phyloP scores from a whole-genome alignment of 148 eudicot species.

The Vaccinium myrtillus region DNA sequence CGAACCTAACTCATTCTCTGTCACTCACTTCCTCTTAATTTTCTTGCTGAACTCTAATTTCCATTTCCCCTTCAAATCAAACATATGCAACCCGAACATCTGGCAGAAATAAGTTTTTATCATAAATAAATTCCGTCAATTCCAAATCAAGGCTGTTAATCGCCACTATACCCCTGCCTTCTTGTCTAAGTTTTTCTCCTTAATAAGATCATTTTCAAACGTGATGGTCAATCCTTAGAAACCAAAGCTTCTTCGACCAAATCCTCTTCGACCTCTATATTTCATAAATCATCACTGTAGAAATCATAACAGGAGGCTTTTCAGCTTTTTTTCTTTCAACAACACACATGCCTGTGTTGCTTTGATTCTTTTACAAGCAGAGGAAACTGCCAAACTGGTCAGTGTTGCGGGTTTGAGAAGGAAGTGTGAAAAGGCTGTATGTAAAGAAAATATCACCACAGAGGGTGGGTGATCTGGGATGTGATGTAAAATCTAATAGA shows the following conservation, averaged over 20 bases:
- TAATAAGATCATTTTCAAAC: background rate
- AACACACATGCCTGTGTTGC: background rate
- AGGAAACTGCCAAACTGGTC: background rate
- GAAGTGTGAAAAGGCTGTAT: background rate
- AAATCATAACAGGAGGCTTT: background rate
- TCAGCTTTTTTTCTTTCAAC: background rate
- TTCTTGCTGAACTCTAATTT: background rate
- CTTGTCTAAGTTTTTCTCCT: background rate
- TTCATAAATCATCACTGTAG: background rate
- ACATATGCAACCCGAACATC: background rate
- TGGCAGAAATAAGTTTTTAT: background rate
- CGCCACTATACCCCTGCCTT: background rate
- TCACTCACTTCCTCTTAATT: background rate
- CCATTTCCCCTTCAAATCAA: background rate
- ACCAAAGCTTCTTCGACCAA: background rate
- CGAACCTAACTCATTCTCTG: background rate
- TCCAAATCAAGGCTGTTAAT: background rate
- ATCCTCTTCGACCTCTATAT: background rate
- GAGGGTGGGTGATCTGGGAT: background rate
- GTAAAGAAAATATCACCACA: background rate
- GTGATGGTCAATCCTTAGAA: background rate
- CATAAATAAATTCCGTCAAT: background rate
- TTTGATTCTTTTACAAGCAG: background rate
- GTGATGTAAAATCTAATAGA: background rate
- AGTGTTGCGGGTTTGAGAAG: background rate